Base-by-base conservation (phyloP, 352 stramenopile genomes). In the Phytophthora colocasiae region DNA sequence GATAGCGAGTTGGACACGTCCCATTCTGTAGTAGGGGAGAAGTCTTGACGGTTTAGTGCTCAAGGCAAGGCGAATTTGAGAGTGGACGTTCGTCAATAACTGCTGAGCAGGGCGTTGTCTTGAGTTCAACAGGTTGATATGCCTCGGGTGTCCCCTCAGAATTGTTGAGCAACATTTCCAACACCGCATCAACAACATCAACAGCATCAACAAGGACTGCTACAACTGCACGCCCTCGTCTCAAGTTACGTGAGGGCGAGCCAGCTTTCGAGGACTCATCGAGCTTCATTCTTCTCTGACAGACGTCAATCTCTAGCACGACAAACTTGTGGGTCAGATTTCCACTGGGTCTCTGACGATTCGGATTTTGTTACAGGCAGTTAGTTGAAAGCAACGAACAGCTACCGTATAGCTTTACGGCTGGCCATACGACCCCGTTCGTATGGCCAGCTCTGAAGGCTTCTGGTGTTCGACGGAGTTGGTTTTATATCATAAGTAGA, bases 61-160 rank as follows among this genome's bases (percentile, higher is more conserved):
- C 26, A 26, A 68, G 60, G 26, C 32, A 12, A 48, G 34, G 60
- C 10, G 51, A 68, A 68, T 57, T 55, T 11, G 29, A 48, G 32
- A 68, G 62, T 68, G 60, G 50, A 14, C 38, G 38, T 43, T 59
- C 26, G 38, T 11, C 47, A 46, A 31, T 26, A 17, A 15, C 12
- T 46, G 15, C 31, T 38, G 34, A 29, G 49, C 26, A 43, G 38
- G 38, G 38, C 38, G 38, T 5, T n/a, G 14, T 11, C 38, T 43
- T 43, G 38, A 43, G 38, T 14, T 43, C 4, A 43, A 43, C 38
- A 22, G 51, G 40, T 14, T 41, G 36, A n/a, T 41, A 9, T 11
- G 14, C 38, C 38, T 43, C 38, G 19, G 7, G 38, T 22, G 14
- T 6, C 38, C 14, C 38, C 7, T 43, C 31, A 36, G 12, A 4